Conservation (phyloP, 192 early-diverging fungal species). For the Physocladia obscura region DNA sequence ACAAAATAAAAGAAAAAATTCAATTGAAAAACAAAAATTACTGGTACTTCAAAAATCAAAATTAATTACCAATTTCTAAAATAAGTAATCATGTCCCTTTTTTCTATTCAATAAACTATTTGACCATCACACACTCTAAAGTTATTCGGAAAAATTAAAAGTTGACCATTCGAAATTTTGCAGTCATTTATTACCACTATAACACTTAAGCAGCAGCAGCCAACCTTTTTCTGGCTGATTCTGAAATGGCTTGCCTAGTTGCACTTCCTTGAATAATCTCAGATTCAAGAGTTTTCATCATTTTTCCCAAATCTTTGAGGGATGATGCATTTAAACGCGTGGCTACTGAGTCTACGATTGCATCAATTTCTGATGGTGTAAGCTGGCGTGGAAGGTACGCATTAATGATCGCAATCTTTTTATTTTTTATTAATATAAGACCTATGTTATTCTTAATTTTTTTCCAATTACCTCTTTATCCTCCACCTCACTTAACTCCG, state of each 20-base stretch:
- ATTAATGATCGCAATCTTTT: conserved; percentile 56
- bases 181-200: no score
- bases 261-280: conserved; percentile 68
- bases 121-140: no score
- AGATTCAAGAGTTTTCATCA: conserved; percentile 84
- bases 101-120: no score
- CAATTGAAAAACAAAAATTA: no score
- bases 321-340: conserved; percentile 54
- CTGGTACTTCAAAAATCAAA: no score
- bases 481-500: conserved; percentile 75
- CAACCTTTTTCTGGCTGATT: conserved; percentile 73
- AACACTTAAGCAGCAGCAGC: conserved; percentile 10
- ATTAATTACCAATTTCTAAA: no score
- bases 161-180: no score
- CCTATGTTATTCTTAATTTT: neutral
- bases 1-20: no score
- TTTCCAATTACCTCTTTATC: conserved; percentile 47
- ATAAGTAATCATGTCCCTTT: no score
- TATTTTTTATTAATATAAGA: neutral
- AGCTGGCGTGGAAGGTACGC: conserved; percentile 80
- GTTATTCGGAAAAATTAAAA: no score
- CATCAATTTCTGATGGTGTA: conserved; percentile 70
- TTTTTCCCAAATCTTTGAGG: conserved; percentile 77
- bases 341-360: conserved; percentile 53
- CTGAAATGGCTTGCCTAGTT: conserved; percentile 74